Evolutionary conservation across 163 green algal species (phyloP), one percentile per base, ranked within the genome.

Genomic region (Chloromonas sp.): DNA sequence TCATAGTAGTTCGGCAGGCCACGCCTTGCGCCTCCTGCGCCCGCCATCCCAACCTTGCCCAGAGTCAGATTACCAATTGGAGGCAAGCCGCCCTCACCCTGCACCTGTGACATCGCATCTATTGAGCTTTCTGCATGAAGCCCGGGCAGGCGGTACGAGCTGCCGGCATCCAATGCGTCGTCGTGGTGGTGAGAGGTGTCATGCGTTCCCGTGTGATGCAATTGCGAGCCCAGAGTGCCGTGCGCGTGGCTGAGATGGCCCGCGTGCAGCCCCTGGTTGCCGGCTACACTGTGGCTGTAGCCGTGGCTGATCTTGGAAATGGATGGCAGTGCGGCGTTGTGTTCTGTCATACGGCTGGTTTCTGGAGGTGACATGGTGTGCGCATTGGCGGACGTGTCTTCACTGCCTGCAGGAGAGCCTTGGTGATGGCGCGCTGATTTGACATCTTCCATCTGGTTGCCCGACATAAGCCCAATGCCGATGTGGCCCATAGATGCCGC

Each of bases 11-110:
- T 81, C 15, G 14, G 74, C 5, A 80, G 15, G 83, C 81, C 0
- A 62, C 58, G 14, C 77, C 81, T 0, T 14, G 36, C 14, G 58
- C 66, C 14, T 1, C 2, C 61, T n/a, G 74, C 14, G 77, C 61
- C 8, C 61, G 14, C 82, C 86, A 89, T 87, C 59, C 86, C 84
- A 61, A 83, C 86, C 62, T 89, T 89, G 76, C 66, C 78, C 3
- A 89, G 60, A 60, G 81, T 84, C 1, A 87, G 83, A 77, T 89
- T 89, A 66, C 83, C 86, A 70, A 89, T 89, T 60, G 86, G 86
- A 36, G 86, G 86, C 81, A 89, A 60, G 5, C 60, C 79, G 14
- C 79, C 79, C 1, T 83, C 84, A 14, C 81, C 81, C 1, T 89
- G 79, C 11, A 83, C 86, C 60, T 76, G 66, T 14, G 83, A 78